Conservation (phyloP, 164 flowering plant genomes). For the Macadamia integrifolia region DNA sequence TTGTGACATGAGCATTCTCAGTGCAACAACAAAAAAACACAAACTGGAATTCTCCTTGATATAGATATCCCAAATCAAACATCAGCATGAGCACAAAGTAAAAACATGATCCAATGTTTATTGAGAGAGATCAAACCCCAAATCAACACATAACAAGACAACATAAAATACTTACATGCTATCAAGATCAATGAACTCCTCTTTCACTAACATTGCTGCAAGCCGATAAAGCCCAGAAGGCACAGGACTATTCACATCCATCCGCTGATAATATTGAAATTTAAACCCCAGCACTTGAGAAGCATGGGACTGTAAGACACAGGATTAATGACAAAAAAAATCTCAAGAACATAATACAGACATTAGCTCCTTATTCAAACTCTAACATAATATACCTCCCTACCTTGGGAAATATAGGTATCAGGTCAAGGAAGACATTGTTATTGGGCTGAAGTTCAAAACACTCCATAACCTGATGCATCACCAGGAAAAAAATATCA, state of each 20-base stretch:
- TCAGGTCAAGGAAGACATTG: constrained; percentile 63
- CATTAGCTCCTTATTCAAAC: constrained; percentile 1
- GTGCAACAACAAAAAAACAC: background rate
- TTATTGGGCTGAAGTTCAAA: constrained; percentile 86
- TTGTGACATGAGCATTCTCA: no score
- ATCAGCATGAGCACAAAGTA: constrained; percentile 3
- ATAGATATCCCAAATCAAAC: constrained; percentile 4
- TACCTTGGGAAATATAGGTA: constrained; percentile 98
- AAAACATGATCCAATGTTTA: background rate
- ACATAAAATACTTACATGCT: constrained; percentile 69
- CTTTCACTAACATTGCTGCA: constrained; percentile 81
- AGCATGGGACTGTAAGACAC: constrained; percentile 82
- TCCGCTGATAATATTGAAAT: constrained; percentile 92
- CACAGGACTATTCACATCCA: constrained; percentile 64
- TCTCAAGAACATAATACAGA: background rate
- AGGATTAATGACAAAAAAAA: background rate
- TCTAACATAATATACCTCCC: background rate
- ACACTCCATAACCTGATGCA: constrained; percentile 83
- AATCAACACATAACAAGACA: background rate
- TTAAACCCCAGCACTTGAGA: constrained; percentile 96
- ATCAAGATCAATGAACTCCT: constrained; percentile 85
- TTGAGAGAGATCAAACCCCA: background rate
- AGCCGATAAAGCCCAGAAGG: constrained; percentile 82
- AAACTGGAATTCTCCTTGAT: background rate
- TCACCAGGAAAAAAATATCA: constrained; percentile 4